A percentile compares a stretch with the other conserved stretches of the same genome.
Conservation (phyloP, 192 early-diverging fungal species). For the Anaeromyces robustus region DNA sequence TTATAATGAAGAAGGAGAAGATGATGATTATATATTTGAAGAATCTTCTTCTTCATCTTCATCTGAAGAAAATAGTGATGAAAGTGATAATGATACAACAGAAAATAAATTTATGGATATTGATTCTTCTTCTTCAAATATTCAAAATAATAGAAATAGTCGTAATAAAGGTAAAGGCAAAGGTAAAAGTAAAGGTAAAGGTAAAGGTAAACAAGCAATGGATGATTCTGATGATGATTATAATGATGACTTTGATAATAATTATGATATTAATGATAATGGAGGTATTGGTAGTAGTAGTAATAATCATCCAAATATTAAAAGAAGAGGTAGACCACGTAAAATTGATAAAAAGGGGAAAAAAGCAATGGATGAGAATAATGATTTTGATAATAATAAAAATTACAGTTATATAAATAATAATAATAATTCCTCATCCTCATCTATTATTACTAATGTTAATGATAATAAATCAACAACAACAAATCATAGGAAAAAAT, state of each 20-base stretch:
- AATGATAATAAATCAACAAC: too few species aligned
- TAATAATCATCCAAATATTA: not conserved
- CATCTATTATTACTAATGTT: too few species aligned
- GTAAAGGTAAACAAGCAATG: too few species aligned
- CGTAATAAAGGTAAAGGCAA: too few species aligned
- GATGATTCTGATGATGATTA: not conserved
- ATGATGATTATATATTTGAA: conserved; percentile 33
- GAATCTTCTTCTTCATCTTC: conserved; percentile 14
- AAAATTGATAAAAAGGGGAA: too few species aligned
- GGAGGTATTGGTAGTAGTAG: not conserved
- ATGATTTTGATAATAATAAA: too few species aligned
- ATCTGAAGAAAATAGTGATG: conserved; percentile 28
- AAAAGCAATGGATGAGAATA: too few species aligned
- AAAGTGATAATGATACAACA: conserved; percentile 18
- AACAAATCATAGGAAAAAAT: not conserved
- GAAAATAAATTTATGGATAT: conserved; percentile 1
- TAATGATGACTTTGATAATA: not conserved
- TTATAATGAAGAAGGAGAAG: conserved; percentile 40
- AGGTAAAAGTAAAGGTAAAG: not conserved
- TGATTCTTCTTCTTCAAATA: not conserved
- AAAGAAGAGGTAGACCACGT: too few species aligned
- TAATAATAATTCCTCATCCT: too few species aligned
- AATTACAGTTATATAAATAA: too few species aligned
- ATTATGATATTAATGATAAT: not conserved
- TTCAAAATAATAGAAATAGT: not conserved